Conservation (phyloP, 2,329 filamentous ascomycete genomes). For the Emericellopsis cladophorae region DNA sequence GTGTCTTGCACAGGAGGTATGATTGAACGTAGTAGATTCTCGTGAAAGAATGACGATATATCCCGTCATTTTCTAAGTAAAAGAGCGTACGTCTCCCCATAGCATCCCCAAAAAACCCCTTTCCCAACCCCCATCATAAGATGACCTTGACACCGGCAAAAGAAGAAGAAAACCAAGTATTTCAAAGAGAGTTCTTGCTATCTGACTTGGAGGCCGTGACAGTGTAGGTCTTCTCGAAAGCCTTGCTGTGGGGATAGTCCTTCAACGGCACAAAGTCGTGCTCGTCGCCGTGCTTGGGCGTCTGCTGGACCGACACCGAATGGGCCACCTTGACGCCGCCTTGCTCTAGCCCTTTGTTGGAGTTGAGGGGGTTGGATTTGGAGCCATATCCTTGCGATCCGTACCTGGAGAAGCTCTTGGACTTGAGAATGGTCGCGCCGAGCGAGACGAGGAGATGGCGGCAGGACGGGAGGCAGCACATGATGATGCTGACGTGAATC, state of each 20-base stretch:
- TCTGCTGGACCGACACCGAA: neutral
- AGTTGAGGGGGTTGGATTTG: neutral
- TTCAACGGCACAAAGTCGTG: slow-evolving; percentile 4
- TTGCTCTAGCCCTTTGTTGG: neutral
- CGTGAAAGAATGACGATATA: too few species aligned
- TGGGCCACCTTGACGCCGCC: neutral
- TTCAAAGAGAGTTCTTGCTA: neutral
- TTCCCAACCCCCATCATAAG: too few species aligned
- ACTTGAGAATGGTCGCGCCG: slow-evolving; percentile 2
- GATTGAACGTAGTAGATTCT: too few species aligned
- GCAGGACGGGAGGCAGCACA: slow-evolving; percentile 24
- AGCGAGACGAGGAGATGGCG: slow-evolving; percentile 12
- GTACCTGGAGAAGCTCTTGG: neutral
- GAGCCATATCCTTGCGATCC: neutral
- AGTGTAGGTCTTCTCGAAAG: slow-evolving; percentile 2
- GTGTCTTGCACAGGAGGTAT: too few species aligned
- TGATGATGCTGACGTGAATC: slow-evolving; percentile 24
- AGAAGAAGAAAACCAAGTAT: too few species aligned
- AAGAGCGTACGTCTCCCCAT: too few species aligned
- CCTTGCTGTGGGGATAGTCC: slow-evolving; percentile 3
- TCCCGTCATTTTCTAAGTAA: too few species aligned
- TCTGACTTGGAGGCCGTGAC: neutral
- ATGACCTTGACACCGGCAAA: too few species aligned
- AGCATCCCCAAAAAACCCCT: too few species aligned
- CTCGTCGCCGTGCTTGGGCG: slow-evolving; percentile 5